phyloP scores from a whole-genome alignment of 2,329 filamentous ascomycete genomes.

The Colletotrichum eleusines region DNA sequence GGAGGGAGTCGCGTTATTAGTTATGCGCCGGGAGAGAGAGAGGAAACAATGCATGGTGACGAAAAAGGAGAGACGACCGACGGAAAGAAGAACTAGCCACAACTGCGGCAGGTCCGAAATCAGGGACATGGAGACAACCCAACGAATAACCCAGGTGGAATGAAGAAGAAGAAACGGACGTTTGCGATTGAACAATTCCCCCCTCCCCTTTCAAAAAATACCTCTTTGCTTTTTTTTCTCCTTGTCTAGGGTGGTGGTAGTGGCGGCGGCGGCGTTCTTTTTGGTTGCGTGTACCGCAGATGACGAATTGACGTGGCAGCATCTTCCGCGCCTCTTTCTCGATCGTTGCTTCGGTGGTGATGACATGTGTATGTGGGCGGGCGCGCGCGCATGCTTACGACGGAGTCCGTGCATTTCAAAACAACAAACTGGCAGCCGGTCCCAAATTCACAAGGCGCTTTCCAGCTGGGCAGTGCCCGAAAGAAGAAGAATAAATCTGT shows the following conservation, averaged over 20 bases:
- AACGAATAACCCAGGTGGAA: background rate
- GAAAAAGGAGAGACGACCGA: no score
- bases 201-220: background rate
- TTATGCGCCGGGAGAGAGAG: background rate
- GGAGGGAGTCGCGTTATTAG: background rate
- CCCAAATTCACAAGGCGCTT: background rate
- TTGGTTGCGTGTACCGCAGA: slow-evolving; percentile 8
- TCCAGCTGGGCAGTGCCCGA: no score
- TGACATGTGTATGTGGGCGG: background rate
- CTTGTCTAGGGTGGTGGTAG: background rate
- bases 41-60: background rate
- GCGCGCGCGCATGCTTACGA: background rate
- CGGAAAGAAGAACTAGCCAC: slow-evolving; percentile 9
- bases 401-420: background rate
- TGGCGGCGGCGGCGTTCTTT: slow-evolving; percentile 15
- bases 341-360: background rate
- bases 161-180: background rate
- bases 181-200: background rate
- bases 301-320: slow-evolving; percentile 12
- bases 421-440: background rate
- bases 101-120: slow-evolving; percentile 30
- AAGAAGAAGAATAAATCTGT: background rate
- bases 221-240: slow-evolving; percentile 5
- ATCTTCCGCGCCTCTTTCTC: slow-evolving; percentile 5
- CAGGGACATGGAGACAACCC: background rate